Evolutionary conservation across 768 basidiomycete species (phyloP), one percentile per base, ranked within the genome.

Genomic region (Suillus decipiens): DNA sequence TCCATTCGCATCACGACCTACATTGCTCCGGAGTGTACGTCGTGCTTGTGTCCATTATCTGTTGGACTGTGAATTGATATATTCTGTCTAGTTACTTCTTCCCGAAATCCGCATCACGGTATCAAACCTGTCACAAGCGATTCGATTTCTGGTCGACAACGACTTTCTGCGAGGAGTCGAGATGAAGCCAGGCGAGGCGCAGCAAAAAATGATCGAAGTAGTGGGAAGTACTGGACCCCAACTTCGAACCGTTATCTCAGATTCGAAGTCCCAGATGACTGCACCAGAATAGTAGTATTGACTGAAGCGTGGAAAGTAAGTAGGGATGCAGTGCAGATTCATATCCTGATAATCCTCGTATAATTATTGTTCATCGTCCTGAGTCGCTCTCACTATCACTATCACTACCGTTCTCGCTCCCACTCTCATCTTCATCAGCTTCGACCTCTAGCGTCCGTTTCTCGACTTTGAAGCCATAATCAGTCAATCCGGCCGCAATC

Each of bases 111-210:
- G 89, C 34, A 82, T 92, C 66, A 96, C 95, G 0, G 83, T 95
- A 5, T 96, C 94, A 1, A 95, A 95, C 74, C 81, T 98, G 5
- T 95, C 95, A 0, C 96, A 98, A 73, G 93, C 92, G 5, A 92
- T 97, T 66, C 87, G 84, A 36, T 98, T 97, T 75, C 75, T 96
- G 19, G 94, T 93, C 1, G 90, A 92, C 64, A 97, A 98, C 66
- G 88, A 95, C 70, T 94, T 96, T 76, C 77, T 98, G 41, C 79
- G 81, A 51, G 84, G 84, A 36, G 93, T 96, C 2, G 96, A 97
- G 74, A 74, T 90, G 33, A 84, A 81, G 51, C 89, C 92, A 17
- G 96, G 96, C 0, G 86, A 94, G 73, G 89, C 89, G 4, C 79
- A 84, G 51, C 77, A 83, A 45, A 81, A 80, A 64, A 79, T 81